Base-by-base conservation (phyloP, 139 green algal genomes). In the Coccomyxa sp. region DNA sequence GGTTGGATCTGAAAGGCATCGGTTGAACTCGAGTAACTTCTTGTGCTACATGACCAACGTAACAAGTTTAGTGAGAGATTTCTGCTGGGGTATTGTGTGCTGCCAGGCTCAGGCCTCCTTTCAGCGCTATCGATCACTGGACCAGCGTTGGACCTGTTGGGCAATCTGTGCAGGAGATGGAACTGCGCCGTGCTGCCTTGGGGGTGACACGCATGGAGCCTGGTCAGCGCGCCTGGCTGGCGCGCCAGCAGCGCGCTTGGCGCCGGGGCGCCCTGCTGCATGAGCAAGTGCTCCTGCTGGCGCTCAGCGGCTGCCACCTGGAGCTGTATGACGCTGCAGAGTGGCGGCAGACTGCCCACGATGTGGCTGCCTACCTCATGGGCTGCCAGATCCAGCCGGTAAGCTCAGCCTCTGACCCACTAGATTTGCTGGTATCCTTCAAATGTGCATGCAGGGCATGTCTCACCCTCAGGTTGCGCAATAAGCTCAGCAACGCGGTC, bases 161-260 rank as follows among this genome's bases (percentile, higher is more conserved):
- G n/a, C n/a, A n/a, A n/a, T n/a, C n/a, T n/a, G 3, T 78, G 73
- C 72, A 82, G 44, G 80, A 82, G 68, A 72, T 89, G 55, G 55
- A 55, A 3, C 55, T 75, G 39, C 72, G 84, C 50, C 75, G 82
- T 0, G 40, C 64, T 1, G 84, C 84, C 10, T 70, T 87, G 50
- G 54, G 36, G 0, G 34, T 37, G 6, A 71, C 55, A 8, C 36
- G 75, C 29, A 68, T 86, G 44, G 78, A 85, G 58, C 75, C 80
- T 9, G 87, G 87, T 3, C 68, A 86, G 70, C 14, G 71, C 73
- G 87, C 77, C 79, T 91, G 87, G 87, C 70, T 90, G 39, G 81
- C 83, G n/a, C 73, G 79, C 55, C 87, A 91, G 80, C 81, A 78
- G 29, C 82, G 85, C 75, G 82, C 81, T 39, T 91, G 87, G 87